Evolutionary conservation across 1,139 yeast species (phyloP).

Genomic region (Blastobotrys niveus): DNA sequence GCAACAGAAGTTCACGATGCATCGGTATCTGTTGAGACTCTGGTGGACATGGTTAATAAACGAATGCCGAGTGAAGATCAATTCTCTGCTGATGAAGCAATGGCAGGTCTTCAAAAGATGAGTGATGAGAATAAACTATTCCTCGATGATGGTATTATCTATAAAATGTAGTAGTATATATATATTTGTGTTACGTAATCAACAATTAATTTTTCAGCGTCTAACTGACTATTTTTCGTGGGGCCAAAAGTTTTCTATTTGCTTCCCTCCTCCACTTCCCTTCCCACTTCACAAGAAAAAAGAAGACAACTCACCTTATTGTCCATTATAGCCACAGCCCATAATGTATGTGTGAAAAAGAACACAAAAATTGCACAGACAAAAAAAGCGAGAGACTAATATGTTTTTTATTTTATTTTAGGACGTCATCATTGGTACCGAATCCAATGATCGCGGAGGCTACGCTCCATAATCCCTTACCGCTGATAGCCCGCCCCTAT

Average conservation of each 20-base stretch:
- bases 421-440: slow-evolving; percentile 30
- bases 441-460: slow-evolving; percentile 58
- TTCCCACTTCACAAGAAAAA: too few relatives aligned
- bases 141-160: slow-evolving; percentile 23
- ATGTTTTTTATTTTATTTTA: not conserved
- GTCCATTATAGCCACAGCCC: too few relatives aligned
- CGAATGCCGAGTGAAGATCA: slow-evolving; percentile 33
- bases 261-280: too few relatives aligned
- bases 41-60: slow-evolving; percentile 33
- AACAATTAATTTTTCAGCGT: too few relatives aligned
- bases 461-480: slow-evolving; percentile 66
- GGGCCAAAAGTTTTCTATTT: too few relatives aligned
- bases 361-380: too few relatives aligned
- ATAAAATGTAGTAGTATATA: slow-evolving; percentile 6
- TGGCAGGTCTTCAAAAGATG: slow-evolving; percentile 35
- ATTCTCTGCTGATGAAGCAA: slow-evolving; percentile 34
- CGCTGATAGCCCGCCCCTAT: slow-evolving; percentile 61
- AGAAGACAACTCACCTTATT: too few relatives aligned
- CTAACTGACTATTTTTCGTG: too few relatives aligned
- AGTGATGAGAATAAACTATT: slow-evolving; percentile 35
- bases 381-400: not conserved
- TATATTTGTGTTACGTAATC: too few relatives aligned
- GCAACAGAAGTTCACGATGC: slow-evolving; percentile 31
- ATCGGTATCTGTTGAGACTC: slow-evolving; percentile 25
- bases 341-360: too few relatives aligned